Conservation (phyloP, 2,329 filamentous ascomycete genomes). For the Cladosporium sphaerospermum region DNA sequence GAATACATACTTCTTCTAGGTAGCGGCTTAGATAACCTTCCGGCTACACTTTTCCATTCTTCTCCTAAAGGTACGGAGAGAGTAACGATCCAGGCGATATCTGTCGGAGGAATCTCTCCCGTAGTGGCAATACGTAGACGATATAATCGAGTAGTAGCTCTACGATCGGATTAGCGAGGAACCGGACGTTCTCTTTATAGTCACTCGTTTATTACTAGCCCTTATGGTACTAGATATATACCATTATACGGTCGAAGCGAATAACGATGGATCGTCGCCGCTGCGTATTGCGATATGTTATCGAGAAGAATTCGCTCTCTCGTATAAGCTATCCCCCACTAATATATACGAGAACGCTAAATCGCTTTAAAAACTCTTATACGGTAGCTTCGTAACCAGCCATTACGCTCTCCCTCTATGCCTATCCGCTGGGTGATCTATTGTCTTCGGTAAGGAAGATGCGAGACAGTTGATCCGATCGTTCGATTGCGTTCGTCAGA, state of each 20-base stretch:
- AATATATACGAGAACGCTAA: slow-evolving; percentile 5
- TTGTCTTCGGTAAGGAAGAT: neutral
- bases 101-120: slow-evolving; percentile 13
- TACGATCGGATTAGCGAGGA: slow-evolving; percentile 11
- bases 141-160: slow-evolving; percentile 15
- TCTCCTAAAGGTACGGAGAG: slow-evolving; percentile 14
- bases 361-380: slow-evolving; percentile 12
- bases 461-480: neutral
- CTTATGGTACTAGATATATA: slow-evolving; percentile 13
- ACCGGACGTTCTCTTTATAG: slow-evolving; percentile 15
- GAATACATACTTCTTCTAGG: slow-evolving; percentile 8
- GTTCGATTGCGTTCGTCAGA: neutral
- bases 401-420: slow-evolving; percentile 3
- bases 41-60: slow-evolving; percentile 12
- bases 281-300: slow-evolving; percentile 11
- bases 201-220: slow-evolving; percentile 11
- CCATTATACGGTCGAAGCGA: slow-evolving; percentile 11
- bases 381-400: slow-evolving; percentile 11
- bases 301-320: slow-evolving; percentile 12
- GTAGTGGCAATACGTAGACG: slow-evolving; percentile 13
- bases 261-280: slow-evolving; percentile 6
- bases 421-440: neutral
- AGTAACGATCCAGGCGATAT: slow-evolving; percentile 4
- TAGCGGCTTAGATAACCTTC: slow-evolving; percentile 10
- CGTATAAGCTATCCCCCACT: slow-evolving; percentile 11